A percentile compares a stretch with the other conserved stretches of the same genome.
Evolutionary conservation across 2,329 filamentous ascomycete genomes (phyloP).

Genomic region (Fusarium sp.): DNA sequence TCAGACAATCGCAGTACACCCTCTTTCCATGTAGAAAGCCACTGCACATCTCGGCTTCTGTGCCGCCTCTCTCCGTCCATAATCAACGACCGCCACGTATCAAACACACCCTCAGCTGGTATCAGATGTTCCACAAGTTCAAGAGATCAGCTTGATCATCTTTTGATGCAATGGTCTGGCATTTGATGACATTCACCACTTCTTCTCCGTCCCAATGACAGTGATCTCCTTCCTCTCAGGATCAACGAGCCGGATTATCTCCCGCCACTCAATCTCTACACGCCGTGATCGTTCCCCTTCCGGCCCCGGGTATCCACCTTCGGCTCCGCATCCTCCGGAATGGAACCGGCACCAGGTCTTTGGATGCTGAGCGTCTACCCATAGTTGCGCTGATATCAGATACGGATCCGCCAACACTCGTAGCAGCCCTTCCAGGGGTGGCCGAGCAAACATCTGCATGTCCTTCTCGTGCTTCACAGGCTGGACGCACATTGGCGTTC

Average conservation of each 20-base stretch:
- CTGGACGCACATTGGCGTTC: conserved; percentile 7
- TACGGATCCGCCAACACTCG: conserved; percentile 59
- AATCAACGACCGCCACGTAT: conserved; percentile 25
- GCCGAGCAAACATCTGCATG: conserved; percentile 42
- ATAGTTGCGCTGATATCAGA: conserved; percentile 54
- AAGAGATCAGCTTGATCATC: conserved; percentile 3
- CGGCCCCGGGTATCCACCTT: conserved; percentile 15
- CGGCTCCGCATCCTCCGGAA: conserved; percentile 32
- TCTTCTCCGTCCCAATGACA: conserved; percentile 31
- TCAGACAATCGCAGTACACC: conserved; percentile 22
- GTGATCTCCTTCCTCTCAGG: conserved; percentile 46
- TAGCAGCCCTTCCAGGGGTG: conserved; percentile 52
- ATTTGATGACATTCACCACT: conserved; percentile 18
- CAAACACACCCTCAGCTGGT: conserved; percentile 19
- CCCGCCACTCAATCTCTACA: conserved; percentile 49
- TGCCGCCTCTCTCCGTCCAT: conserved; percentile 35
- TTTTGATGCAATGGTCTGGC: not conserved
- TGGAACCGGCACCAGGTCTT: conserved; percentile 58
- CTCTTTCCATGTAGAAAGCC: conserved; percentile 22
- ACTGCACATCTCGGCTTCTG: conserved; percentile 25
- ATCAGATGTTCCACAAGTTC: conserved; percentile 12
- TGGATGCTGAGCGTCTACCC: conserved; percentile 52
- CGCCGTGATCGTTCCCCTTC: conserved; percentile 2
- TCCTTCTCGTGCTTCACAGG: conserved; percentile 21
- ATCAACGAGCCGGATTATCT: conserved; percentile 47